These are phyloP conservation scores for Phytopythium aichiense DNA, from an alignment of 352 stramenopile genomes.

Conservation along the genomic window DNA sequence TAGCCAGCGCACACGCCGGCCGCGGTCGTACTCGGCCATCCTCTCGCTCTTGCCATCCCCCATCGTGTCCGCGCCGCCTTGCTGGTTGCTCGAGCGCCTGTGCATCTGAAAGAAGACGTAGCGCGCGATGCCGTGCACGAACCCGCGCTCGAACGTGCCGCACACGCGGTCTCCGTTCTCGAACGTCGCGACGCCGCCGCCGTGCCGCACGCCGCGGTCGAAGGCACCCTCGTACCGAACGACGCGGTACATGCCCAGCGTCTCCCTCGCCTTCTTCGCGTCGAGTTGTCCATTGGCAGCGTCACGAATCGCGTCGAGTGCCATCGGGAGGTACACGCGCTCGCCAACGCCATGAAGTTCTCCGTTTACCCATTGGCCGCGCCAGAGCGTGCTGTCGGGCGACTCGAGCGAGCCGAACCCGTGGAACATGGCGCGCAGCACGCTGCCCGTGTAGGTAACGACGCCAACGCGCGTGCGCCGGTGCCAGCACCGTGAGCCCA, in stretches of 20 bases:
- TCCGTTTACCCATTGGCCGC: conserved; percentile 43
- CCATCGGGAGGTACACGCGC: conserved; percentile 46
- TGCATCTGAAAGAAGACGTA: conserved; percentile 27
- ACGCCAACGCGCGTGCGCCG: conserved; percentile 18
- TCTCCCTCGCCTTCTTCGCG: not conserved
- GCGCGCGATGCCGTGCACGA: conserved; percentile 34
- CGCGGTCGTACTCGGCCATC: conserved; percentile 31
- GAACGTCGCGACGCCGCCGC: conserved; percentile 39
- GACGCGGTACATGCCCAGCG: conserved; percentile 43
- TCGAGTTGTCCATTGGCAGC: conserved; percentile 9
- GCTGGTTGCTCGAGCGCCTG: not conserved
- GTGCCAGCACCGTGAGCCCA: conserved; percentile 53
- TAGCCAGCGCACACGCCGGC: conserved; percentile 48
- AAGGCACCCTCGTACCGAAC: conserved; percentile 55
- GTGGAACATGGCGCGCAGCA: conserved; percentile 62
- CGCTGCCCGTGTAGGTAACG: conserved; percentile 34
- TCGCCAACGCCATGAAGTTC: conserved; percentile 45
- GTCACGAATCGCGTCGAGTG: conserved; percentile 38
- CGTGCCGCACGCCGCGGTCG: conserved; percentile 40
- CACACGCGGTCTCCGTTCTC: conserved; percentile 51
- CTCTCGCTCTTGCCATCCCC: conserved; percentile 12
- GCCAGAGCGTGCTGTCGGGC: conserved; percentile 53
- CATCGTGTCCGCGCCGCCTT: conserved; percentile 7
- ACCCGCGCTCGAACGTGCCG: conserved; percentile 42
- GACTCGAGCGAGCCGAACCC: conserved; percentile 46